Conservation (phyloP, 495 filamentous ascomycete species). For the Hypoxylon lienhwacheense region DNA sequence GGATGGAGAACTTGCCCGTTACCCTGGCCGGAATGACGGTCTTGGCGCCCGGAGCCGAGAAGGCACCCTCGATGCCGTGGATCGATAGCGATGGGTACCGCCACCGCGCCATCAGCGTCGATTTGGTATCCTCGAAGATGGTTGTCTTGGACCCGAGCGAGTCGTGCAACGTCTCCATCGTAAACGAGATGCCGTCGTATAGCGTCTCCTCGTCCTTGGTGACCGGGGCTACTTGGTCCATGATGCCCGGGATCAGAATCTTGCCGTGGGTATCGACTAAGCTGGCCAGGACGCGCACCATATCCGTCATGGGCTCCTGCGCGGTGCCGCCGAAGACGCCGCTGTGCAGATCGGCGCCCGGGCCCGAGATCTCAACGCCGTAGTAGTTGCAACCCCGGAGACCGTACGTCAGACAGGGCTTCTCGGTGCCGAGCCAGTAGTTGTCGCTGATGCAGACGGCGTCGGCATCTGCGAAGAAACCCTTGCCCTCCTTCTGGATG, state of each 20-base stretch:
- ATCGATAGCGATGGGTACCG: conserved; percentile 91
- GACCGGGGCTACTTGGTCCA: conserved; percentile 86
- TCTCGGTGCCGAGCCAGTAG: conserved; percentile 99
- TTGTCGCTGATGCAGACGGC: conserved; percentile 99
- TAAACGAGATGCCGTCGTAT: conserved; percentile 85
- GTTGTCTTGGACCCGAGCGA: conserved; percentile 83
- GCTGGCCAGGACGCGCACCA: conserved; percentile 75
- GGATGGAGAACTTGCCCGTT: conserved; percentile 95
- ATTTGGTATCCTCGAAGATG: conserved; percentile 82
- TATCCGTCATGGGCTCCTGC: conserved; percentile 97
- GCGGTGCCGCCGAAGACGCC: conserved; percentile 95
- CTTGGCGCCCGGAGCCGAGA: conserved; percentile 91
- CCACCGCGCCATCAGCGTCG: conserved; percentile 93
- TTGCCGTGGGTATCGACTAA: conserved; percentile 88
- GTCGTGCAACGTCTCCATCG: conserved; percentile 92
- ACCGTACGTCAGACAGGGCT: conserved; percentile 96
- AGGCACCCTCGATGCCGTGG: conserved; percentile 94
- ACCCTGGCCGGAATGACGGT: conserved; percentile 99
- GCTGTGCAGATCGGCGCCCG: conserved; percentile 90
- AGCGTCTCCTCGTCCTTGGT: conserved; percentile 82
- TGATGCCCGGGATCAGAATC: conserved; percentile 85
- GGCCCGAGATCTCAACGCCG: conserved; percentile 80
- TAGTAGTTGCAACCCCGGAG: conserved; percentile 99
- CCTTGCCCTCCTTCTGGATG: conserved; percentile 83
- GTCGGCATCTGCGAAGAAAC: conserved; percentile 91